Evolutionary conservation across 208 protist genomes (phyloP).

Genomic region (Trypanosoma brucei): DNA sequence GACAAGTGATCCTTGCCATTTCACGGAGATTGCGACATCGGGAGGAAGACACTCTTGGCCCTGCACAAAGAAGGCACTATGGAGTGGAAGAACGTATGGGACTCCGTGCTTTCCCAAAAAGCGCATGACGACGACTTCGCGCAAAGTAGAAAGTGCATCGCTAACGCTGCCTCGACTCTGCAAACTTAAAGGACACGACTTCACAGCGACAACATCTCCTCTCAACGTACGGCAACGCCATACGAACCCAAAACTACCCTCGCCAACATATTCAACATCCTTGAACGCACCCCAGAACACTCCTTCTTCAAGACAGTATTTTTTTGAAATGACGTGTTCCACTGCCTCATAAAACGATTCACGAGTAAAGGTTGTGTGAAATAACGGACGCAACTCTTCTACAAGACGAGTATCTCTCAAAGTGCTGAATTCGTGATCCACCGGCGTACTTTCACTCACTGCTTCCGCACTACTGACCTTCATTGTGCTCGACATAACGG

Average conservation of each 20-base stretch:
- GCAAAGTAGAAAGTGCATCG: conserved; percentile 68
- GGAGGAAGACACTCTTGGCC: conserved; percentile 61
- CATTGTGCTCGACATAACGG: too few relatives aligned
- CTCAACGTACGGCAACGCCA: conserved; percentile 70
- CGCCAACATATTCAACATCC: conserved; percentile 61
- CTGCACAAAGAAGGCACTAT: conserved; percentile 72
- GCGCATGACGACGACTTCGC: conserved; percentile 82
- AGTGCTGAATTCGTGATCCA: too few relatives aligned
- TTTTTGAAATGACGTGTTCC: conserved; percentile 41
- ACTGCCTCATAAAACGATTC: conserved; percentile 50
- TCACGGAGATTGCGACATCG: conserved; percentile 23
- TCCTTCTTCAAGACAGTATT: conserved; percentile 44
- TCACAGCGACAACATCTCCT: conserved; percentile 79
- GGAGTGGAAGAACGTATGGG: conserved; percentile 78
- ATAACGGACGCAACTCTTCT: conserved; percentile 45
- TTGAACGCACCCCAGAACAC: conserved; percentile 80
- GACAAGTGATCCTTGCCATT: conserved; percentile 16
- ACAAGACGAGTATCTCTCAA: conserved; percentile 20
- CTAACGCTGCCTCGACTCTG: conserved; percentile 56
- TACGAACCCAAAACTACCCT: conserved; percentile 87
- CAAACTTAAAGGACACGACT: conserved; percentile 72
- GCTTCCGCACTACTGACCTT: too few relatives aligned
- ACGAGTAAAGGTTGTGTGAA: conserved; percentile 38
- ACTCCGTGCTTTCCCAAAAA: conserved; percentile 74
- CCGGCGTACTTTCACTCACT: too few relatives aligned